Base-by-base conservation (phyloP, 83 land plant species). In the Thuja plicata region DNA sequence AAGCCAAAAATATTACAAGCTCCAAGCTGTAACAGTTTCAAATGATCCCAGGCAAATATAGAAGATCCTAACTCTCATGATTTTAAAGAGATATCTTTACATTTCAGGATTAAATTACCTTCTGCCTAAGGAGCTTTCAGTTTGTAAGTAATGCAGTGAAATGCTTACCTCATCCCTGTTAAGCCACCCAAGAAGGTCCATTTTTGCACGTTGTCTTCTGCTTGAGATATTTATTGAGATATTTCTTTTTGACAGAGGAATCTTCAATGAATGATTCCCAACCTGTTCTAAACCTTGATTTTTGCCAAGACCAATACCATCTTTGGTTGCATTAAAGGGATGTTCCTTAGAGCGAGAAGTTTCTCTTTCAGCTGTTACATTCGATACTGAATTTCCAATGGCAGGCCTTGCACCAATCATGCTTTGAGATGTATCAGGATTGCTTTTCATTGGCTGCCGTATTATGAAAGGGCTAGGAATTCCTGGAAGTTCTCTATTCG, bases 81-180 rank as follows among this genome's bases (percentile, higher is more conserved):
- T 46, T 10, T 85, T 43, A 89, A 45, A 41, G 32, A 60, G 45
- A 12, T 45, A 66, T 62, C 15, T 60, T 24, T 38, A 55, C 8
- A 70, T 80, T 80, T 43, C 34, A 12, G 19, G 2, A 3, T 77
- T 17, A 32, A 74, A 2, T 83, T 50, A 40, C 52, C 41, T 83
- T 37, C 40, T 34, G 1, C 5, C 12, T 41, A 52, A 83, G 9
- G 86, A 48, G 87, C 62, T 70, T 27, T 40, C 77, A 60, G 32
- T 46, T 88, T 78, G 15, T 8, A 35, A 21, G 80, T 17, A n/a
- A 40, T 43, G 12, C 89, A 79, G 35, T 79, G 48, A 46, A 81
- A 45, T 27, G 37, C 89, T 89, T 92, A 98, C 99, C 92, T 98
- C 99, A 87, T 98, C 97, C 82, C 90, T 84, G 91, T 91, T 93